Evolutionary conservation across 1,284 basidiomycete species (phyloP).

Genomic region (Cryptococcus sp.): DNA sequence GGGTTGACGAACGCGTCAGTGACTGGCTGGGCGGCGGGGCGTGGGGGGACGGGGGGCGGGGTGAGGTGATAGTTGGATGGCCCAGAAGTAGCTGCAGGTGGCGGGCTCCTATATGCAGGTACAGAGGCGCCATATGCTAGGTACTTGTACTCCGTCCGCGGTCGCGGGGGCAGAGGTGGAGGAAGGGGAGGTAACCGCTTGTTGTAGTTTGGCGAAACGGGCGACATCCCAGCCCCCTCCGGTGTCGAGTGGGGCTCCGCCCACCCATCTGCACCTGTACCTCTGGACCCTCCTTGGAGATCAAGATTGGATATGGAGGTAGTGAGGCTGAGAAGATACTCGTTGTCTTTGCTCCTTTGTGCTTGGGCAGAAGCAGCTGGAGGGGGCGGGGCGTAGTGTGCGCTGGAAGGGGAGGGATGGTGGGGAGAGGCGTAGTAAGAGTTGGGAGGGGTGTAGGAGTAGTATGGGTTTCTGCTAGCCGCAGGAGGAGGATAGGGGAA

Average conservation of each 20-base stretch:
- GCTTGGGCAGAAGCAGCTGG: neutral
- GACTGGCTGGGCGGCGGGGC: neutral
- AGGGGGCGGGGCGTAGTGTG: neutral
- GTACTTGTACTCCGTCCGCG: too few relatives aligned
- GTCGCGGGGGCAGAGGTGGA: neutral
- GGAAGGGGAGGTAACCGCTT: slow-evolving; percentile 15
- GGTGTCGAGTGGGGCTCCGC: neutral
- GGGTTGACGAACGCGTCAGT: too few relatives aligned
- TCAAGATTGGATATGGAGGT: slow-evolving; percentile 8
- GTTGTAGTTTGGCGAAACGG: slow-evolving; percentile 8
- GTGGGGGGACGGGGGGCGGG: neutral
- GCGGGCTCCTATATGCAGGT: neutral
- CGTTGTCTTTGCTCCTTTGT: slow-evolving; percentile 1
- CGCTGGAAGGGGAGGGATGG: neutral
- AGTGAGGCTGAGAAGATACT: slow-evolving; percentile 10
- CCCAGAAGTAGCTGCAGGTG: neutral
- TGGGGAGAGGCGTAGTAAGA: neutral
- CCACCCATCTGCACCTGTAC: neutral
- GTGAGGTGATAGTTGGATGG: slow-evolving; percentile 2
- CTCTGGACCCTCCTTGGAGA: neutral
- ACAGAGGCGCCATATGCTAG: too few relatives aligned
- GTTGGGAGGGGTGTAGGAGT: neutral
- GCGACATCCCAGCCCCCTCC: neutral
- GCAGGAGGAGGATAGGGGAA: neutral
- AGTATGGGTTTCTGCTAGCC: neutral